A percentile compares a stretch with the other conserved stretches of the same genome.
Conservation (phyloP, 2,329 filamentous ascomycete genomes). For the Fusarium sublunatum region DNA sequence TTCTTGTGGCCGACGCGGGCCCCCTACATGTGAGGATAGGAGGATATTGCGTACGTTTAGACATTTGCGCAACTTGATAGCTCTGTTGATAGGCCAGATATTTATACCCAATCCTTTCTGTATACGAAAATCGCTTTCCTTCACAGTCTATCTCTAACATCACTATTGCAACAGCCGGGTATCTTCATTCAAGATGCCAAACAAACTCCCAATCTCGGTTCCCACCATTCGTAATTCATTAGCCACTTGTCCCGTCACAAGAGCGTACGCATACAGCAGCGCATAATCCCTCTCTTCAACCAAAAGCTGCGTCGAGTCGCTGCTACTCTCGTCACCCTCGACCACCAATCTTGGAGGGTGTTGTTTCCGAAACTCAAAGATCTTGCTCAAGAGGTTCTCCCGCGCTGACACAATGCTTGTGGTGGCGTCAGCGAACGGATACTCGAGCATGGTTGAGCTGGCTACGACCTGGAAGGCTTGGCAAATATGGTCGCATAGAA, state of each 20-base stretch:
- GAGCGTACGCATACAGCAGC: conserved; percentile 87
- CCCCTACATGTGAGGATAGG: no score
- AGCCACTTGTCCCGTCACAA: conserved; percentile 74
- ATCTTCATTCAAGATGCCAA: conserved; percentile 40
- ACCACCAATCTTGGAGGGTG: conserved; percentile 54
- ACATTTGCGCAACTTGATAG: no score
- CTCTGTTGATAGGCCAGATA: no score
- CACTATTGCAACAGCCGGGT: conserved; percentile 31
- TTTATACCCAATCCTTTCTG: background rate
- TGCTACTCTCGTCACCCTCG: conserved; percentile 29
- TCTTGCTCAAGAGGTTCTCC: conserved; percentile 84
- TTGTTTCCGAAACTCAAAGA: conserved; percentile 85
- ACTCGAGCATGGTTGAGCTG: conserved; percentile 92
- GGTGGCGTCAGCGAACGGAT: conserved; percentile 87
- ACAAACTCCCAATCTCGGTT: conserved; percentile 55
- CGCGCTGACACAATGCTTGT: conserved; percentile 84
- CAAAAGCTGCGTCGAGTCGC: conserved; percentile 32
- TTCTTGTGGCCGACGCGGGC: no score
- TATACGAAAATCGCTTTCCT: background rate
- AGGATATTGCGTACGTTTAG: no score
- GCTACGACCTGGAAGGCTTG: conserved; percentile 89
- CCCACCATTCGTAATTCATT: conserved; percentile 71
- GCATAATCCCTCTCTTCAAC: conserved; percentile 86
- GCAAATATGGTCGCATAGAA: conserved; percentile 88
- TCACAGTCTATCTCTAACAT: background rate